Evolutionary conservation across 768 basidiomycete species (phyloP), one percentile per base, ranked within the genome.

Genomic region (Clitopilus passeckerianus): DNA sequence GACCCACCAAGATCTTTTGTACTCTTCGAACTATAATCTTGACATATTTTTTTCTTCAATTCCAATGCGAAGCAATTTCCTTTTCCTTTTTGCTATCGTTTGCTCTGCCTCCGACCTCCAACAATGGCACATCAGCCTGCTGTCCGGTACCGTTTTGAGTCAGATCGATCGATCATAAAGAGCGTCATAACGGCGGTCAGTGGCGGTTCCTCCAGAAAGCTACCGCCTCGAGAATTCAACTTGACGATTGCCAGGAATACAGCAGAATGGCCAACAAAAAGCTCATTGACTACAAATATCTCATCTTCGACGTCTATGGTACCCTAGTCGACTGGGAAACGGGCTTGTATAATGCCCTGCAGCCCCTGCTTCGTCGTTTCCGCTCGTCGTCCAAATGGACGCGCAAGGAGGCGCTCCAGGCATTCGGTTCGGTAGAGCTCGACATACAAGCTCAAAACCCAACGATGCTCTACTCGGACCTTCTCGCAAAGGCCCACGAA

Each of bases 261-360:
- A 14, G 10, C 10, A 41, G n/a, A 9, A 50, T 50, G 46, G 16
- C n/a, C 12, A 22, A 22, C 46, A 50, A 18, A 9, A 77, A 74
- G 56, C 64, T 84, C 18, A 76, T 74, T 6, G 75, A 80, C 66
- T 74, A 75, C 70, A 77, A 79, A 67, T 80, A 79, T 22, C 78
- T 91, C 44, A 74, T 90, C 53, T 89, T 90, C 67, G 90, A 93
- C 63, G 86, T 89, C 60, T 91, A 91, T 62, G 90, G 86, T 3
- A 92, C 90, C 0, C 81, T 91, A 54, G 72, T 83, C 80, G 86
- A 92, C 69, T 91, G 90, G 90, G 89, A 91, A 70, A 77, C 80
- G 5, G 86, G 87, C 15, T 79, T 92, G 55, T 81, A 80, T 70
- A 67, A 74, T 12, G 80, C 75, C 0, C 75, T 91, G 30, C 67